phyloP scores from a whole-genome alignment of 1,284 basidiomycete species.

The Neonothopanus nambi region DNA sequence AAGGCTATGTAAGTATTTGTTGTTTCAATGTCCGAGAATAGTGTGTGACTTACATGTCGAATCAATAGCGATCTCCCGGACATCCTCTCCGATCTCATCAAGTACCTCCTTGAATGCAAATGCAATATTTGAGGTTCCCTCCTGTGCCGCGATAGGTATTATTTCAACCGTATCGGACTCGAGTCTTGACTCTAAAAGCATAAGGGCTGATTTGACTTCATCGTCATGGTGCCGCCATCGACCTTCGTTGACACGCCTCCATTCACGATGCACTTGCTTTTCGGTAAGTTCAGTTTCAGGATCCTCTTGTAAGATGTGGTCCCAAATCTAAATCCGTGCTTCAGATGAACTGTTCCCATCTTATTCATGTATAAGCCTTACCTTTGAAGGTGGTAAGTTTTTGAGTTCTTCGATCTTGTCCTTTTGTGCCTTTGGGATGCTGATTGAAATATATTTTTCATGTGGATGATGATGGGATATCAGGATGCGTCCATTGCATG shows the following conservation, averaged over 20 bases:
- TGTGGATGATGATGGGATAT: constrained; percentile 16
- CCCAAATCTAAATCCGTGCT: constrained; percentile 19
- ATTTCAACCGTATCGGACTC: constrained; percentile 6
- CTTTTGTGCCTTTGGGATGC: constrained; percentile 1
- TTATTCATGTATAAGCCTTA: neutral
- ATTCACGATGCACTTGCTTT: constrained; percentile 17
- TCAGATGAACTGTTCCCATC: neutral
- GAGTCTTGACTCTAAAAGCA: constrained; percentile 11
- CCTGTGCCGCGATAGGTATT: constrained; percentile 10
- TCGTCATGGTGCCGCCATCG: constrained; percentile 18
- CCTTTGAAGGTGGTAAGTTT: constrained; percentile 15
- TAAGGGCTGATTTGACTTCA: constrained; percentile 19
- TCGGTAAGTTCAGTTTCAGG: constrained; percentile 15
- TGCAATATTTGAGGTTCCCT: constrained; percentile 16
- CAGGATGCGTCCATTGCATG: constrained; percentile 5
- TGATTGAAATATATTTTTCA: constrained; percentile 14
- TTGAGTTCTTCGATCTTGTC: constrained; percentile 11
- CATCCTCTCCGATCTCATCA: constrained; percentile 1
- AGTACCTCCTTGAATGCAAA: constrained; percentile 20
- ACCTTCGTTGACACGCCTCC: constrained; percentile 13
- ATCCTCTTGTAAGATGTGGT: constrained; percentile 3
- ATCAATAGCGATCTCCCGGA: constrained; percentile 20
- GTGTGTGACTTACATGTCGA: constrained; percentile 20
- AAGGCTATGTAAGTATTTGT: neutral
- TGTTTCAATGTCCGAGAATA: too few relatives aligned